Conservation (phyloP, 1,284 basidiomycete species). For the Blastosporella zonata region DNA sequence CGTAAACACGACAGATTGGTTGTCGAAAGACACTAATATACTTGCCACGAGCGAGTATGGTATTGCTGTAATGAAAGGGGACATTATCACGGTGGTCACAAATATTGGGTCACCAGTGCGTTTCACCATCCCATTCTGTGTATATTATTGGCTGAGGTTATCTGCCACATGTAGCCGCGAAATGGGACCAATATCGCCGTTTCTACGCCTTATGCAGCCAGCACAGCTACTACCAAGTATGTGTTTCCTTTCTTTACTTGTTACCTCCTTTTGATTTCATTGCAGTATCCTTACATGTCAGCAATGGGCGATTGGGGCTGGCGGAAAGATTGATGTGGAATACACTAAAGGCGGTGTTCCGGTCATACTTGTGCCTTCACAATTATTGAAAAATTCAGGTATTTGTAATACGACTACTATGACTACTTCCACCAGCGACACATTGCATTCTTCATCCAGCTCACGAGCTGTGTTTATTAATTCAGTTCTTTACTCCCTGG, state of each 20-base stretch:
- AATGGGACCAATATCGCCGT: conserved; percentile 52
- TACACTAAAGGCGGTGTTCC: conserved; percentile 61
- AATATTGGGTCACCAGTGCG: conserved; percentile 75
- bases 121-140: background rate
- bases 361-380: conserved; percentile 47
- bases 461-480: background rate
- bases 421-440: background rate
- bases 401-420: conserved; percentile 25
- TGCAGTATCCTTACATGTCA: conserved; percentile 56
- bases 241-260: background rate
- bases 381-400: conserved; percentile 35
- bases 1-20: conserved; percentile 59
- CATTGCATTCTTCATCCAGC: conserved; percentile 1
- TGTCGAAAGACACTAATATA: conserved; percentile 53
- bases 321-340: conserved; percentile 53
- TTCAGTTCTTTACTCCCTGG: background rate
- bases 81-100: conserved; percentile 67
- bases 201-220: conserved; percentile 47
- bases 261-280: conserved; percentile 5
- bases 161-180: conserved; percentile 40
- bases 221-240: conserved; percentile 53
- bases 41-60: conserved; percentile 55
- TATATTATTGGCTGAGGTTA: conserved; percentile 1
- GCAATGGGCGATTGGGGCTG: conserved; percentile 64
- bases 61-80: conserved; percentile 71